phyloP scores from a whole-genome alignment of 306 rosid species.

The Trifolium pratense region DNA sequence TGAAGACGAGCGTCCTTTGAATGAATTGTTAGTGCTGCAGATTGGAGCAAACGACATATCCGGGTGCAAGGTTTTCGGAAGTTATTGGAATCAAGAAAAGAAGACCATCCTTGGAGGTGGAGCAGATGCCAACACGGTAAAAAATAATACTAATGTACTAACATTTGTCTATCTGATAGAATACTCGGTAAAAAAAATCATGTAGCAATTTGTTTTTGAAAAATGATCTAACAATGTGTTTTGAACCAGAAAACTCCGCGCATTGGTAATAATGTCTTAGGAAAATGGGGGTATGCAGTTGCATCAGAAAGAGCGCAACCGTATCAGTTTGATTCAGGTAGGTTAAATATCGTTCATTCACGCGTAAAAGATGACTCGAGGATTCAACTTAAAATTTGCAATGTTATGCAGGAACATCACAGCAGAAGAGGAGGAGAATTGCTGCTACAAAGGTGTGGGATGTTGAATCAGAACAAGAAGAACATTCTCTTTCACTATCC shows the following conservation, averaged over 20 bases:
- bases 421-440: conserved; percentile 83
- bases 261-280: conserved; percentile 52
- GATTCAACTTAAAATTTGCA: conserved; percentile 13
- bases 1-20: conserved; percentile 92
- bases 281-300: conserved; percentile 48
- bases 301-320: conserved; percentile 52
- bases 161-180: neutral
- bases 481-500: conserved; percentile 88
- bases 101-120: conserved; percentile 42
- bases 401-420: conserved; percentile 57
- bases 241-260: conserved; percentile 57
- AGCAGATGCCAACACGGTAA: conserved; percentile 58
- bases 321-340: conserved; percentile 61
- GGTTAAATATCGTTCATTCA: neutral
- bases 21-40: conserved; percentile 82
- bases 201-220: neutral
- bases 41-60: conserved; percentile 74
- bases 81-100: conserved; percentile 69
- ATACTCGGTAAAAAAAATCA: neutral
- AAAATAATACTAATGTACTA: neutral
- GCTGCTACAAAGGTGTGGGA: conserved; percentile 62
- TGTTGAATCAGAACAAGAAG: conserved; percentile 88
- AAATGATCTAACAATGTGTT: conserved; percentile 37
- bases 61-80: conserved; percentile 78
- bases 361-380: neutral